Conservation (phyloP, 106 monocot species). For the Apostasia ramifera region DNA sequence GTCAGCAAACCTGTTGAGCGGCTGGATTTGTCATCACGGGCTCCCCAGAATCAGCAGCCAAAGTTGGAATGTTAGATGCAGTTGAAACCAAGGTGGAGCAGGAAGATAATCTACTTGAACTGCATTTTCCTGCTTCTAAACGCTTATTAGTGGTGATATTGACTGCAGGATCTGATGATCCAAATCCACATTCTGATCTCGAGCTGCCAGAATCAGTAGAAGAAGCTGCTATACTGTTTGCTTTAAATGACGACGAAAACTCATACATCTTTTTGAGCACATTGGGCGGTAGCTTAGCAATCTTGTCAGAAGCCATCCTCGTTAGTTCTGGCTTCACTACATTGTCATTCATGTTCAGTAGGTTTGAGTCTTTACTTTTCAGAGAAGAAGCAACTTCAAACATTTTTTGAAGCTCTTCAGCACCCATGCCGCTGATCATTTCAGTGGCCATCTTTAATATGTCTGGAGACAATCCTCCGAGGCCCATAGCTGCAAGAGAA, state of each 20-base stretch:
- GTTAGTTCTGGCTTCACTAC: slow-evolving; percentile 80
- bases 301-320: slow-evolving; percentile 74
- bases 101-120: slow-evolving; percentile 14
- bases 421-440: slow-evolving; percentile 78
- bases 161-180: slow-evolving; percentile 16
- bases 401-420: slow-evolving; percentile 98
- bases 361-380: slow-evolving; percentile 15
- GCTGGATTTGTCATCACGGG: slow-evolving; percentile 84
- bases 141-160: not conserved
- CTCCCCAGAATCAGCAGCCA: slow-evolving; percentile 60
- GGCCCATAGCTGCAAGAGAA: slow-evolving; percentile 43
- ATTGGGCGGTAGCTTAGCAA: slow-evolving; percentile 76
- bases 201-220: not conserved
- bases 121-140: slow-evolving; percentile 11
- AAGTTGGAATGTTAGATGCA: slow-evolving; percentile 20
- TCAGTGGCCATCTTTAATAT: slow-evolving; percentile 67
- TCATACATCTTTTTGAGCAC: slow-evolving; percentile 70
- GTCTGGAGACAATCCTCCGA: slow-evolving; percentile 67
- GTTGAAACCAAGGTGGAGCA: slow-evolving; percentile 9
- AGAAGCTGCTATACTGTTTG: slow-evolving; percentile 11
- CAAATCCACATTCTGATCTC: slow-evolving; percentile 22
- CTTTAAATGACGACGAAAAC: slow-evolving; percentile 44
- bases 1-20: slow-evolving; percentile 65
- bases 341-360: slow-evolving; percentile 11
- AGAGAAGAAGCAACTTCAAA: slow-evolving; percentile 66